Percentiles rank a stretch among this genome's conserved stretches.
Conservation (phyloP, 2,329 filamentous ascomycete species). For the Botryosphaeria dothidea region DNA sequence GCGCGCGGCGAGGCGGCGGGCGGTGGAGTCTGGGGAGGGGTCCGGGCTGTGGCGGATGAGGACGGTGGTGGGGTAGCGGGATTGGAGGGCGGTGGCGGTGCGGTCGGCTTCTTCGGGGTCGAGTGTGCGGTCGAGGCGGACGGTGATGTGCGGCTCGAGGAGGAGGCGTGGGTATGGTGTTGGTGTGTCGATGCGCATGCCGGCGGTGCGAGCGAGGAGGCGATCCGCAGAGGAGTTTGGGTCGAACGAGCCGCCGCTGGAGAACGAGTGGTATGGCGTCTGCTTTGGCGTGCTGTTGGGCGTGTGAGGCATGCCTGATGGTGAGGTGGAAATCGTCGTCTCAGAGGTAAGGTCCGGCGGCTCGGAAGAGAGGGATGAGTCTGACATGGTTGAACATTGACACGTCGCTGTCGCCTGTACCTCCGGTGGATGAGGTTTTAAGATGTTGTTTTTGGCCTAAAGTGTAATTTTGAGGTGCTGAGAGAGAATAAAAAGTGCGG, state of each 20-base stretch:
- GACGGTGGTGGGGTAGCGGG: neutral
- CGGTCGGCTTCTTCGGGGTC: neutral
- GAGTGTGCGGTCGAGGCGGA: neutral
- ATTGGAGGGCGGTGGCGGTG: neutral
- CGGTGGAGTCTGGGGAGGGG: neutral
- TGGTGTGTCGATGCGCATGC: constrained; percentile 8
- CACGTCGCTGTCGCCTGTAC: no score
- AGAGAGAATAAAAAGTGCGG: no score
- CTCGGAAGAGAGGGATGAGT: neutral
- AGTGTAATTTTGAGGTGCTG: no score
- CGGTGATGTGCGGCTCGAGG: neutral
- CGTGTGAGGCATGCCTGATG: neutral
- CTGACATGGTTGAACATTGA: neutral
- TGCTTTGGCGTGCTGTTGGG: neutral
- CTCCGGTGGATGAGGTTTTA: no score
- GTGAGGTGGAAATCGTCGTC: neutral
- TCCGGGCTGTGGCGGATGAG: neutral
- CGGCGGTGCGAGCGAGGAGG: neutral
- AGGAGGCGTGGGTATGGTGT: neutral
- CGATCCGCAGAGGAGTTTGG: neutral
- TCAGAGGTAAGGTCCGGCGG: neutral
- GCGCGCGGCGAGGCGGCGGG: neutral
- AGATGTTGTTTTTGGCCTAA: neutral
- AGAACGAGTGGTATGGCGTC: neutral
- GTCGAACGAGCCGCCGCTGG: neutral